Conservation (phyloP, 1,284 basidiomycete genomes). For the Fomitopsis palustris region DNA sequence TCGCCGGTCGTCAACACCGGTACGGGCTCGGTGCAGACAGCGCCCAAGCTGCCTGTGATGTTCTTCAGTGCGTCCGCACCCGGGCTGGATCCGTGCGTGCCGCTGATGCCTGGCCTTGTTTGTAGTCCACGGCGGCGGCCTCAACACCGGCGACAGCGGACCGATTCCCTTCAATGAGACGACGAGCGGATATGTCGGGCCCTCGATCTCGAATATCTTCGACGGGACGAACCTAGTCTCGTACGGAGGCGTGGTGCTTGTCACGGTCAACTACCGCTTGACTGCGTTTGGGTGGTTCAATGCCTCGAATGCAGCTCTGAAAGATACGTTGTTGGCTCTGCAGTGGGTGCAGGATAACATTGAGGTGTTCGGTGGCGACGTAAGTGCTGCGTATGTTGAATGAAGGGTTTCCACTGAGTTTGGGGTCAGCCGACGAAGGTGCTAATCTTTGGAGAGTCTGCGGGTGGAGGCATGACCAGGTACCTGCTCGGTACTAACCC, state of each 20-base stretch:
- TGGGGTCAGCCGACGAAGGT: slow-evolving; percentile 7
- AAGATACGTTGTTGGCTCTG: slow-evolving; percentile 10
- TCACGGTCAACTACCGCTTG: slow-evolving; percentile 12
- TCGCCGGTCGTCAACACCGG: slow-evolving; percentile 9
- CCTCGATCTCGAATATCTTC: slow-evolving; percentile 11
- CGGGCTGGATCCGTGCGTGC: background rate
- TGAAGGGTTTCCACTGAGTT: background rate
- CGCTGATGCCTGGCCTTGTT: background rate
- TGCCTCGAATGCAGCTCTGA: slow-evolving; percentile 13
- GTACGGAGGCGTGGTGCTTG: slow-evolving; percentile 13
- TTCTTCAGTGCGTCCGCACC: slow-evolving; percentile 10
- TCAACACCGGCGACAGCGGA: slow-evolving; percentile 13
- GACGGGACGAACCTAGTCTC: slow-evolving; percentile 14
- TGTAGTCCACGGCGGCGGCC: slow-evolving; percentile 10
- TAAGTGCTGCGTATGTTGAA: background rate
- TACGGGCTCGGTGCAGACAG: background rate
- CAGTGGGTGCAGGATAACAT: slow-evolving; percentile 15
- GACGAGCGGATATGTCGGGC: slow-evolving; percentile 11
- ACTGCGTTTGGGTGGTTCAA: slow-evolving; percentile 16
- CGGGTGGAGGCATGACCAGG: slow-evolving; percentile 13
- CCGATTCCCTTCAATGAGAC: slow-evolving; percentile 15
- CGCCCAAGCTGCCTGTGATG: slow-evolving; percentile 12
- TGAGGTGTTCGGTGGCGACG: slow-evolving; percentile 14
- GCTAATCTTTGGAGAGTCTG: slow-evolving; percentile 13
- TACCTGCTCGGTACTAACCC: slow-evolving; percentile 12